These are phyloP conservation scores for Dentipellis fragilis DNA, from an alignment of 768 basidiomycete species.

Conservation along the genomic window DNA sequence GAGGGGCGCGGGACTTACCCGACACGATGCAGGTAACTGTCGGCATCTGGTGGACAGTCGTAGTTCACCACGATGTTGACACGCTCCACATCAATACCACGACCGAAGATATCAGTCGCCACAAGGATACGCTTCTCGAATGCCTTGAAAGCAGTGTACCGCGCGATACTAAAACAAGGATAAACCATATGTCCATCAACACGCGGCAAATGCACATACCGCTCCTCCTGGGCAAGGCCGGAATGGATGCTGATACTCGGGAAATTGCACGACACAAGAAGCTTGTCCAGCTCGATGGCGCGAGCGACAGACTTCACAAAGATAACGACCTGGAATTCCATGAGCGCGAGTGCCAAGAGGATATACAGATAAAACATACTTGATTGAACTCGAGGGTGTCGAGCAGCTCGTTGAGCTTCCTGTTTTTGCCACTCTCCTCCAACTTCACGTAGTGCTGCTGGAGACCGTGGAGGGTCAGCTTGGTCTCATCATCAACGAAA, in stretches of 20 bases:
- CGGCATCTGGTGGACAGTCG: conserved; percentile 93
- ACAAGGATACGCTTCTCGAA: conserved; percentile 99
- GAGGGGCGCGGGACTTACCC: conserved; percentile 40
- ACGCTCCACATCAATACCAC: conserved; percentile 98
- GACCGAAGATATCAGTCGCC: conserved; percentile 97
- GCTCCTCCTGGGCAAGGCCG: conserved; percentile 88
- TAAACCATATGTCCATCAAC: background rate
- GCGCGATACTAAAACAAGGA: conserved; percentile 55
- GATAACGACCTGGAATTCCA: conserved; percentile 77
- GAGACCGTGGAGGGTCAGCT: conserved; percentile 92
- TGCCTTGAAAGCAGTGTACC: conserved; percentile 97
- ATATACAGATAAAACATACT: conserved; percentile 30
- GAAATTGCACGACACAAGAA: conserved; percentile 95
- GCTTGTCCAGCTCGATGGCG: conserved; percentile 92
- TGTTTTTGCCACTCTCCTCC: conserved; percentile 90
- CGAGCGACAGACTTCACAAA: conserved; percentile 98
- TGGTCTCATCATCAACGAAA: conserved; percentile 98
- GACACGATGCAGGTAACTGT: conserved; percentile 97
- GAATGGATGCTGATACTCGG: conserved; percentile 98
- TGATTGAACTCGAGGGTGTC: conserved; percentile 99
- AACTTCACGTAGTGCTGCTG: conserved; percentile 99
- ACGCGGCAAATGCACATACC: conserved; percentile 42
- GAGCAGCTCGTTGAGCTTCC: conserved; percentile 91
- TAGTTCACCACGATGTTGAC: conserved; percentile 99
- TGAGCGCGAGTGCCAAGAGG: background rate